Evolutionary conservation across 306 rosid genomes (phyloP), one percentile per base, ranked within the genome.

Genomic region (Ochetophila trinervis): DNA sequence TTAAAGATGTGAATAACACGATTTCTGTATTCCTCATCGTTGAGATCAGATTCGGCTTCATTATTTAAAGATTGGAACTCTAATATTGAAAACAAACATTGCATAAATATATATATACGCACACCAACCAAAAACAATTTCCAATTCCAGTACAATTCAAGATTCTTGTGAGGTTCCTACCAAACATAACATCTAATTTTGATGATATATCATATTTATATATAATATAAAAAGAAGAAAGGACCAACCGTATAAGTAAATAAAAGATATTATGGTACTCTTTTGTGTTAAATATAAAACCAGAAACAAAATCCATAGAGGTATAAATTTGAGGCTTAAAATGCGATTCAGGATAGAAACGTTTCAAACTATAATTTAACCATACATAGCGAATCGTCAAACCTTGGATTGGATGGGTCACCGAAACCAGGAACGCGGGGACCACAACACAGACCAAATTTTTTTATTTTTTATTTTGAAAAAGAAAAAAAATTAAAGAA

Each of bases 161-260:
- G 60, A 70, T 70, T 70, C 61, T 60, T 35, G 53, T 16, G 36
- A 52, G 44, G 60, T 49, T 37, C n/a, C 30, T 16, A 60, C 60
- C 59, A 35, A 50, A 48, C 79, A 72, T 36, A 19, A 36, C 61
- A 53, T 66, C 63, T 66, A 51, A 66, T 66, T 53, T 19, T 53
- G 8, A 9, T 53, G 53, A 52, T 52, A 51, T 5, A 16, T 50
- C 20, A 50, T 7, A 2, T 16, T 16, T 18, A 16, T 8, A 47
- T 47, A 47, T 8, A 47, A 47, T 8, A 47, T 47, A 27, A 1
- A 27, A 27, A 27, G 32, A 27, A 27, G 32, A 63, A 37, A 4
- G 47, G 47, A 62, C 8, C 67, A 62, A 62, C 20, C 53, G 14
- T 17, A 57, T 13, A 24, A 15, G 16, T 57, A 13, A 12, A 57